Evolutionary conservation across 2,329 filamentous ascomycete species (phyloP).

Genomic region (Aspergillus proliferans): DNA sequence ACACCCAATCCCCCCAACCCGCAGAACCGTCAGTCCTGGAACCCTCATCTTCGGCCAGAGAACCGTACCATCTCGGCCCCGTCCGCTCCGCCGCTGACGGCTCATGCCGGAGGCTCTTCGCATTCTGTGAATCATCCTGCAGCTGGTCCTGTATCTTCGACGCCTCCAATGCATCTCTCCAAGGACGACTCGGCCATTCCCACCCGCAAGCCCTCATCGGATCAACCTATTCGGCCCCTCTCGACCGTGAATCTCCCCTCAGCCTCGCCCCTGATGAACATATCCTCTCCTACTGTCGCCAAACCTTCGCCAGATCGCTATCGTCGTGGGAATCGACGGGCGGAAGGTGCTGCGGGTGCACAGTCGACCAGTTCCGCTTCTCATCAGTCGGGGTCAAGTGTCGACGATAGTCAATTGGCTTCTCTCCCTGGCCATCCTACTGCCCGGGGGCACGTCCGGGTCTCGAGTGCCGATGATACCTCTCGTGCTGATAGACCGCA

Average conservation of each 20-base stretch:
- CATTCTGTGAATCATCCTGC: slow-evolving; percentile 42
- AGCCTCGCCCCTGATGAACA: slow-evolving; percentile 46
- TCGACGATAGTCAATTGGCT: slow-evolving; percentile 8
- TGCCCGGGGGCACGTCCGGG: slow-evolving; percentile 44
- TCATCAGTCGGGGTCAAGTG: slow-evolving; percentile 2
- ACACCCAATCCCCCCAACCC: slow-evolving; percentile 59
- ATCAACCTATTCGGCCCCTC: slow-evolving; percentile 29
- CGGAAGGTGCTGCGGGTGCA: slow-evolving; percentile 38
- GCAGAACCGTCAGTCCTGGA: slow-evolving; percentile 49
- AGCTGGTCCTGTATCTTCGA: slow-evolving; percentile 50
- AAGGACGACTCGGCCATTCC: slow-evolving; percentile 47
- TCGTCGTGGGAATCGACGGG: slow-evolving; percentile 58
- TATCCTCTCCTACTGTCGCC: slow-evolving; percentile 45
- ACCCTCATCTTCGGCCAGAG: slow-evolving; percentile 51
- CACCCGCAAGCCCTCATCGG: slow-evolving; percentile 30
- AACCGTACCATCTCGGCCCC: slow-evolving; percentile 51
- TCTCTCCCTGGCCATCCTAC: slow-evolving; percentile 36
- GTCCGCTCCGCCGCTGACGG: slow-evolving; percentile 34
- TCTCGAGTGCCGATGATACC: slow-evolving; percentile 64
- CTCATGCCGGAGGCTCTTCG: slow-evolving; percentile 25
- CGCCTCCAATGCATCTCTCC: slow-evolving; percentile 41
- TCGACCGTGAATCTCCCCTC: slow-evolving; percentile 48
- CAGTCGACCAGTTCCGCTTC: slow-evolving; percentile 5
- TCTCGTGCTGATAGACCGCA: slow-evolving; percentile 47
- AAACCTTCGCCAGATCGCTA: slow-evolving; percentile 80